These are phyloP conservation scores for Sphagnum magellanicum DNA, from an alignment of 228 moss, liverwort and hornwort species.

Conservation along the genomic window DNA sequence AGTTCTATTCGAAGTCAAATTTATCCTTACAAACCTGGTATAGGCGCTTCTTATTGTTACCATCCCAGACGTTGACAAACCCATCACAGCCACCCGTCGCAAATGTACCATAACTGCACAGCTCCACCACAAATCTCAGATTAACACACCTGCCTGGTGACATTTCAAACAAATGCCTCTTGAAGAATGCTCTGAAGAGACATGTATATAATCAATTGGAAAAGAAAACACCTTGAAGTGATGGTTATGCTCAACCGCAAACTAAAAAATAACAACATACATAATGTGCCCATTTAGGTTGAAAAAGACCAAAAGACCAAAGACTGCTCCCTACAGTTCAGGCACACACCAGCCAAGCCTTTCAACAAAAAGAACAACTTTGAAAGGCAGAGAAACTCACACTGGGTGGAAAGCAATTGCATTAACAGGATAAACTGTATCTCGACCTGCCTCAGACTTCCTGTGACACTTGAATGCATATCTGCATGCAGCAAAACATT, in stretches of 20 bases:
- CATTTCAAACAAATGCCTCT: too few species aligned
- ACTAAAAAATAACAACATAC: too few species aligned
- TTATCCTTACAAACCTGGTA: conserved; percentile 45
- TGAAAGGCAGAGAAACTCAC: conserved; percentile 22
- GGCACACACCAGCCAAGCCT: too few species aligned
- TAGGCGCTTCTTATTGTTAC: conserved; percentile 74
- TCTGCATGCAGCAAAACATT: conserved; percentile 23
- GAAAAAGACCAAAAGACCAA: too few species aligned
- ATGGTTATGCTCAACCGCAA: too few species aligned
- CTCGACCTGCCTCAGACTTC: conserved; percentile 69
- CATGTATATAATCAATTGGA: too few species aligned
- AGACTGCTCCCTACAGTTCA: too few species aligned
- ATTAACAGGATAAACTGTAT: conserved; percentile 79
- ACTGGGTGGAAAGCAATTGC: conserved; percentile 84
- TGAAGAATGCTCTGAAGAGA: too few species aligned
- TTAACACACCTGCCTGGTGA: neutral
- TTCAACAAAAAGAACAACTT: too few species aligned
- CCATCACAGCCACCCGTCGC: conserved; percentile 88
- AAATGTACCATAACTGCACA: conserved; percentile 80
- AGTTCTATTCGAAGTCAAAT: too few species aligned
- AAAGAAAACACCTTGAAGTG: too few species aligned
- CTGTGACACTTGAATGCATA: conserved; percentile 93
- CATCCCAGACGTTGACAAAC: conserved; percentile 91
- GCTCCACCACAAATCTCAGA: neutral
- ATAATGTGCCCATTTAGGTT: too few species aligned